Base-by-base conservation (phyloP, 352 stramenopile species). In the Blastocystis sp. region DNA sequence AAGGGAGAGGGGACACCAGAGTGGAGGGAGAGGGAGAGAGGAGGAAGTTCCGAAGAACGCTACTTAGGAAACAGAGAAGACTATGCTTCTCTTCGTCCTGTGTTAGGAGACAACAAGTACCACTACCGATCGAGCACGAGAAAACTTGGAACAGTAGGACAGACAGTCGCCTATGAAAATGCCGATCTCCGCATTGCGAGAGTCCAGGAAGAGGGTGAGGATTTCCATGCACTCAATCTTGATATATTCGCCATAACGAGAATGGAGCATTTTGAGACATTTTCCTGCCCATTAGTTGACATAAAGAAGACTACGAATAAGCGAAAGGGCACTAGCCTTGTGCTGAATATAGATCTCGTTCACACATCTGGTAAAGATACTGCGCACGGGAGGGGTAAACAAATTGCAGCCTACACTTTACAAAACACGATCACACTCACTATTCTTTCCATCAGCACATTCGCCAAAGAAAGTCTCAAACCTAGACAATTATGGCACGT, bases 151-250 rank as follows among this genome's bases (percentile, higher is more conserved):
- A 47, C 20, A 20, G 47, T 66, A 84, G 34, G 29, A 6, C 13
- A 84, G 3, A 26, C 73, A 84, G 29, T 84, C 73, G 54, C 73
- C 53, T 20, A 84, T 63, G 73, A 84, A 84, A 43, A 84, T 84
- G 18, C 73, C 37, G 45, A 66, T 68, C 37, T 84, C 73, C 1
- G n/a, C 41, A 55, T 45, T 66, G 26, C 68, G 8, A 20, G 73
- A 26, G 23, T 84, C 73, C n/a, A 84, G 26, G 9, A 84, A 53
- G 20, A 64, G 34, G 5, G 73, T 69, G 29, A 84, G 45, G 62
- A 84, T 84, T 29, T 84, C 73, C 73, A 84, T 84, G 56, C 73
- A 84, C 73, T 84, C 53, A 37, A 84, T 84, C 73, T 68, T 66
- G 18, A 84, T 55, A 23, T 66, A 53, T n/a, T 50, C 39, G 23